A percentile compares a stretch with the other conserved stretches of the same genome.
Conservation (phyloP, 148 eudicot genomes). For the Heliamphora exappendiculata region DNA sequence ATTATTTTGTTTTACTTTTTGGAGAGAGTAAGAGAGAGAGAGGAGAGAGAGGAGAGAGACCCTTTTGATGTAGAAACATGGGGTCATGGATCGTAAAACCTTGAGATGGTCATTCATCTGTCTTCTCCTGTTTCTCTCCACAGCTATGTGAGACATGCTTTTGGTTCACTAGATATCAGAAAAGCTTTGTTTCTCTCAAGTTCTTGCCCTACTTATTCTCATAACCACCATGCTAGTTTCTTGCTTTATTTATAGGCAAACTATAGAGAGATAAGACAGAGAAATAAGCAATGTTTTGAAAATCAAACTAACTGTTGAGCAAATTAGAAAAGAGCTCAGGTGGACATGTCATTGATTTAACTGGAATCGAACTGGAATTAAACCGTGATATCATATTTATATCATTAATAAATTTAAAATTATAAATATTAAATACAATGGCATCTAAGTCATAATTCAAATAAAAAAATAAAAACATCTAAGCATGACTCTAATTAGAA, state of each 20-base stretch:
- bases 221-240: not conserved
- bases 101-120: conserved; percentile 98
- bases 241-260: conserved; percentile 21
- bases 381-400: no score
- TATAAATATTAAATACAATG: no score
- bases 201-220: not conserved
- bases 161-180: not conserved
- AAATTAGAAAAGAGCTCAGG: not conserved
- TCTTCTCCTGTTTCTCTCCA: conserved; percentile 88
- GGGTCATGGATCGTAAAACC: conserved; percentile 80
- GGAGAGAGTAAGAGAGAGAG: conserved; percentile 15
- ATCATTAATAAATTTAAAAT: no score
- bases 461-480: no score
- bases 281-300: no score
- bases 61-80: conserved; percentile 92
- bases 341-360: no score
- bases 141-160: conserved; percentile 77
- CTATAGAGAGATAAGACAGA: not conserved
- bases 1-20: no score
- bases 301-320: no score
- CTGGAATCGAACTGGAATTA: no score
- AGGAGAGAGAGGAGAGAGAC: conserved; percentile 24
- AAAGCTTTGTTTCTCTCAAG: not conserved
- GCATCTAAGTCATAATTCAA: no score
- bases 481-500: no score